Conservation (phyloP, 345 rosid species). For the Bruguiera gymnorhiza region DNA sequence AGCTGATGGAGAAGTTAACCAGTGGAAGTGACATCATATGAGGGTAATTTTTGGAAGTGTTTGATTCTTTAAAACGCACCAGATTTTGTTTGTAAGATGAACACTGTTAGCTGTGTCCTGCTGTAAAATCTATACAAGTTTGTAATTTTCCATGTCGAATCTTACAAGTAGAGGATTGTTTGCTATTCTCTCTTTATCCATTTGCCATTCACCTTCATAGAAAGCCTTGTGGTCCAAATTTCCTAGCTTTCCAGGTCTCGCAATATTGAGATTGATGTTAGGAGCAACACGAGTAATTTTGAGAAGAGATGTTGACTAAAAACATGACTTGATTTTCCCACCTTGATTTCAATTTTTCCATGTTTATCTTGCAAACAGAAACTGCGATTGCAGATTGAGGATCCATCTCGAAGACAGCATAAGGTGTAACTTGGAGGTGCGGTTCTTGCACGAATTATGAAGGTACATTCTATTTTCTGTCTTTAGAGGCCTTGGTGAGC, state of each 20-base stretch:
- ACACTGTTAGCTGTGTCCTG: too few relatives aligned
- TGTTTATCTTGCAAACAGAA: constrained; percentile 46
- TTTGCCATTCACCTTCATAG: too few relatives aligned
- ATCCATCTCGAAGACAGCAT: constrained; percentile 96
- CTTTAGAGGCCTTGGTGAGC: background rate
- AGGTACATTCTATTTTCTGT: constrained; percentile 42
- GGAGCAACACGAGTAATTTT: too few relatives aligned
- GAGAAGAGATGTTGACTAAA: background rate
- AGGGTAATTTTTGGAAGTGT: background rate
- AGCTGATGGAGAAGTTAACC: background rate
- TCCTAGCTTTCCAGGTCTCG: too few relatives aligned
- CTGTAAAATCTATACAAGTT: too few relatives aligned
- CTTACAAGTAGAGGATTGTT: too few relatives aligned
- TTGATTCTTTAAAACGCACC: background rate
- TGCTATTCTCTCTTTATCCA: too few relatives aligned
- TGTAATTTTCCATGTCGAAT: too few relatives aligned
- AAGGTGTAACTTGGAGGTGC: constrained; percentile 99
- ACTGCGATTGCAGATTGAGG: constrained; percentile 79
- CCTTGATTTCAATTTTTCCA: background rate
- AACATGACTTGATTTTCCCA: background rate
- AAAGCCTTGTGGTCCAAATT: too few relatives aligned
- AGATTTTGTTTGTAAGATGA: background rate
- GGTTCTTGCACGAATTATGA: constrained; percentile 98
- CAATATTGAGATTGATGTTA: too few relatives aligned
- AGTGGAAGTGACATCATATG: background rate